Evolutionary conservation across 495 filamentous ascomycete species (phyloP).

Genomic region (Aspergillus diversus): DNA sequence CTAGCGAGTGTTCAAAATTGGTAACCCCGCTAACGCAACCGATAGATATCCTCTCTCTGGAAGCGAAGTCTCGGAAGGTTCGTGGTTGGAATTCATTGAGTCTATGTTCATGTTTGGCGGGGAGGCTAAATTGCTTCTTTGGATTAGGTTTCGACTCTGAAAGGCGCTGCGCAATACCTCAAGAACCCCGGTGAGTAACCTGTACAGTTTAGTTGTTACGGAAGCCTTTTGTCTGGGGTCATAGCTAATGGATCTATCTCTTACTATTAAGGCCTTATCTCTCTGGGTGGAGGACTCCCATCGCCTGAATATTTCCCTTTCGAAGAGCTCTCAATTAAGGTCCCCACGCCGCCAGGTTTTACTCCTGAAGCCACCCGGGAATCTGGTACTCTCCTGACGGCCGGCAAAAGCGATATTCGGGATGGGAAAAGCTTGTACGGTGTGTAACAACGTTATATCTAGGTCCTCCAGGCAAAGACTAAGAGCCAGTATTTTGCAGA

Average conservation of each 20-base stretch:
- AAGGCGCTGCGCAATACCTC: conserved; percentile 75
- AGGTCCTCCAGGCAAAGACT: neutral
- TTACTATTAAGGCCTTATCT: conserved; percentile 62
- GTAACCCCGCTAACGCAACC: conserved; percentile 26
- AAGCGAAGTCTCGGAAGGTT: conserved; percentile 48
- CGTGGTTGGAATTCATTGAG: neutral
- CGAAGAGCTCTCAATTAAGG: conserved; percentile 67
- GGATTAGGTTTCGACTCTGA: conserved; percentile 66
- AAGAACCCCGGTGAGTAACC: conserved; percentile 60
- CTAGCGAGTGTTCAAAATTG: conserved; percentile 4
- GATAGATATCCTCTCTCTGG: conserved; percentile 42
- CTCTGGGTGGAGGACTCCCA: conserved; percentile 89
- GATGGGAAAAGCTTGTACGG: conserved; percentile 66
- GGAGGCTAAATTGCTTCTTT: conserved; percentile 12
- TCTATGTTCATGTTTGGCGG: too few species aligned
- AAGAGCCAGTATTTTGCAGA: conserved; percentile 45
- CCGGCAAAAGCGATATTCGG: conserved; percentile 81
- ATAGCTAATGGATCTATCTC: conserved; percentile 5
- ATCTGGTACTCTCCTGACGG: conserved; percentile 57
- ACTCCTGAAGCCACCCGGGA: conserved; percentile 62
- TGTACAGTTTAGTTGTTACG: neutral
- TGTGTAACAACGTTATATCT: conserved; percentile 24
- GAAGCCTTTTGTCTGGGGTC: neutral
- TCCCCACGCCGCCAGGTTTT: conserved; percentile 69
- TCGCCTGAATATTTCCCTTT: conserved; percentile 89